Base-by-base conservation (phyloP, 108 stramenopile genomes). In the Licmophora abbreviata region DNA sequence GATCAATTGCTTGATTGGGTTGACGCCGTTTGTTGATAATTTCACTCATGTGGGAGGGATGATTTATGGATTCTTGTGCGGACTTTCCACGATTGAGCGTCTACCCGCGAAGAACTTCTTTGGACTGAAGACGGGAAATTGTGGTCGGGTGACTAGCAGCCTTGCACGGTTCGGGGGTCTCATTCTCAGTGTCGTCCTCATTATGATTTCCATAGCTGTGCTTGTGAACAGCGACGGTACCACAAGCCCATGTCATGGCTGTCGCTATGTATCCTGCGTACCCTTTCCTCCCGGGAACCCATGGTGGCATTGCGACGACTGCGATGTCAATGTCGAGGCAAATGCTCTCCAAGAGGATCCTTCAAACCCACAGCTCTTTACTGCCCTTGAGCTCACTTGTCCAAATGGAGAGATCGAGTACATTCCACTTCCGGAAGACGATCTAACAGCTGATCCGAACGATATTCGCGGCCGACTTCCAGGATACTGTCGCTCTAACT, bases 291-390 rank as follows among this genome's bases (percentile, higher is more conserved):
- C 74, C 0, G 66, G 66, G 21, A 63, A 83, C n/a, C 81, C 80
- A 65, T 93, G 87, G 87, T 93, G 92, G 92, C 73, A 85, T 48
- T 93, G 92, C 57, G 87, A 93, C 54, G 87, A 93, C 54, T 93
- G 92, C 40, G 65, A 59, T 46, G 56, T 63, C 23, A 31, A 34
- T 30, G 66, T 75, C 1, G 67, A 51, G 21, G 74, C 68, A 17
- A 69, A 75, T 62, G 74, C 69, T 28, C 3, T 22, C 22, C 21
- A 21, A 46, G 24, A 46, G 3, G 34, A 35, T 35, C 34, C 34
- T 14, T n/a, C n/a, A n/a, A n/a, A n/a, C n/a, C 38, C 38, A 18
- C 38, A 5, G 5, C 47, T 37, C 43, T 71, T 33, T 63, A 71
- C 17, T 62, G 52, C n/a, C 71, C 47, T 44, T 65, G 69, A 28